Conservation (phyloP, 768 basidiomycete species). For the Russula sp. region DNA sequence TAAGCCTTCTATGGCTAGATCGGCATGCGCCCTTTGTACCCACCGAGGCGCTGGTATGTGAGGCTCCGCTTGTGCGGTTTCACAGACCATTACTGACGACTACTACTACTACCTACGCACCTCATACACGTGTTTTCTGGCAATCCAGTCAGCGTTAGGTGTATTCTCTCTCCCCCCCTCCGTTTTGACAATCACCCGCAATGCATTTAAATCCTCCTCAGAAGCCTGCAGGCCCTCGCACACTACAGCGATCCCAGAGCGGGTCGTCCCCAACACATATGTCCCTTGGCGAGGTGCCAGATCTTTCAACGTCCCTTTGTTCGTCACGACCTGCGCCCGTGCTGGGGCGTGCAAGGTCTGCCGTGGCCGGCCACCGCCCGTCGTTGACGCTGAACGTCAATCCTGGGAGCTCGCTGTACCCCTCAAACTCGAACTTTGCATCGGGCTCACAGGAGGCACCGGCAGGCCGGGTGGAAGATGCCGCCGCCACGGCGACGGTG, state of each 20-base stretch:
- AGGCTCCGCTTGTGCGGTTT: neutral
- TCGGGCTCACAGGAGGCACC: neutral
- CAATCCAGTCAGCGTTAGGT: neutral
- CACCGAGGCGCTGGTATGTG: conserved; percentile 1
- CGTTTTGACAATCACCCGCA: neutral
- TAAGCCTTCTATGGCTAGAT: conserved; percentile 11
- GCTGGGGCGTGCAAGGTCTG: conserved; percentile 4
- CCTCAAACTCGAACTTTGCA: neutral
- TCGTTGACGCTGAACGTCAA: conserved; percentile 11
- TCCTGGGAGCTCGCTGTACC: conserved; percentile 1
- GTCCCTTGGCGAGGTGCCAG: neutral
- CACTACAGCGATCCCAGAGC: conserved; percentile 13
- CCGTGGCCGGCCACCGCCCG: neutral
- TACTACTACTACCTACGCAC: neutral
- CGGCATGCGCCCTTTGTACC: neutral
- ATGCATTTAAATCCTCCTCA: conserved; percentile 6
- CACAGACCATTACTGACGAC: neutral
- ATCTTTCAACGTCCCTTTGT: neutral
- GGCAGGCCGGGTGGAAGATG: neutral
- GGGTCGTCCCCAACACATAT: neutral
- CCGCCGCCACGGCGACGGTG: no score
- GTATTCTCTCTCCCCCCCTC: neutral
- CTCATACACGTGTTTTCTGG: neutral
- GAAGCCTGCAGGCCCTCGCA: conserved; percentile 13
- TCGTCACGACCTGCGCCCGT: neutral